These are phyloP conservation scores for Paramecium sexaurelia DNA, from an alignment of 73 alveolate species.

Conservation along the genomic window DNA sequence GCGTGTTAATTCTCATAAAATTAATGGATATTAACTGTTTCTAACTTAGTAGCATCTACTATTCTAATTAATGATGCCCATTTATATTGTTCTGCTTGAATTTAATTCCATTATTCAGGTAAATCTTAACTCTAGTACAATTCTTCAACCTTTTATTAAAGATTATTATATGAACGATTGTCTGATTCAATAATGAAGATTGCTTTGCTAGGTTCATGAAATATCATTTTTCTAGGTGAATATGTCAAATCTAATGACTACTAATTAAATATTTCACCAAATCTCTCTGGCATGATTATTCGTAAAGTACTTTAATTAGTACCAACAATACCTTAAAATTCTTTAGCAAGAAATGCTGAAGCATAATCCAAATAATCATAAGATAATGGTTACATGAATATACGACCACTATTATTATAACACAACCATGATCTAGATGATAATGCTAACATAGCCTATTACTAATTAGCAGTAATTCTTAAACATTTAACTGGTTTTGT, in stretches of 20 bases:
- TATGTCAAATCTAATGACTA: conserved; percentile 81
- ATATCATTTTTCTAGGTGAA: conserved; percentile 91
- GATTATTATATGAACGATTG: conserved; percentile 71
- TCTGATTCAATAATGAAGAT: conserved; percentile 92
- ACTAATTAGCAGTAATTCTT: conserved; percentile 72
- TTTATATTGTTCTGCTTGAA: conserved; percentile 79
- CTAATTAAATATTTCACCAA: conserved; percentile 91
- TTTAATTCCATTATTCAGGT: conserved; percentile 75
- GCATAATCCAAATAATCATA: conserved; percentile 88
- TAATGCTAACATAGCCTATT: conserved; percentile 91
- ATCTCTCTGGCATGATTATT: conserved; percentile 82
- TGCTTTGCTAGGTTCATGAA: conserved; percentile 83
- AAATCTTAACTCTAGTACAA: conserved; percentile 43
- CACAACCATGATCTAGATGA: conserved; percentile 93
- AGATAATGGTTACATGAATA: conserved; percentile 80
- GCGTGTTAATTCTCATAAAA: conserved; percentile 91
- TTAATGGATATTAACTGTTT: conserved; percentile 79
- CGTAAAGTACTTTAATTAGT: conserved; percentile 83
- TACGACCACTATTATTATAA: conserved; percentile 86
- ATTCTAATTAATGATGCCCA: conserved; percentile 96
- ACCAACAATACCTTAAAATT: conserved; percentile 83
- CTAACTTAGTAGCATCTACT: conserved; percentile 81
- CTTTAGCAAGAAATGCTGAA: conserved; percentile 78
- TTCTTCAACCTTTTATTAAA: conserved; percentile 66
- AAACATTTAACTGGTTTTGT: conserved; percentile 81